phyloP scores from a whole-genome alignment of 257 asterid genomes.

The Eustoma russellianum region DNA sequence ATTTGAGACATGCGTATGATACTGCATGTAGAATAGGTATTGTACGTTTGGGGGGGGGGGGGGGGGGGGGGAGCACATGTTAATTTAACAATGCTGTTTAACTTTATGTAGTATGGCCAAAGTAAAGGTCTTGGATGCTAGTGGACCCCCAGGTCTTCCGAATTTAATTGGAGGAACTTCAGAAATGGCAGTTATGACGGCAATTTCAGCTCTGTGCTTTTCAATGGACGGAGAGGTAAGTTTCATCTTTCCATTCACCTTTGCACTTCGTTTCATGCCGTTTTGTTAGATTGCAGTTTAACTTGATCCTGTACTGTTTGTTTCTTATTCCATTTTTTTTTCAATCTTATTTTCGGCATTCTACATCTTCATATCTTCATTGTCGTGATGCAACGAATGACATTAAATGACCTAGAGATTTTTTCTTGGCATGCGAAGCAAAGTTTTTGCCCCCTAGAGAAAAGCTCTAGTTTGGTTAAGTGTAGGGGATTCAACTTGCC shows the following conservation, averaged over 20 bases:
- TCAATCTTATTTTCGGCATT: neutral
- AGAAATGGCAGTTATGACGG: slow-evolving; percentile 48
- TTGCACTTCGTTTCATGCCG: neutral
- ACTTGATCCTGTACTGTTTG: neutral
- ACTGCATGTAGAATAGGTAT: neutral
- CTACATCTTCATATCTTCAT: too few relatives aligned
- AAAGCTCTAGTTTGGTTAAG: too few relatives aligned
- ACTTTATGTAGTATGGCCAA: slow-evolving; percentile 62
- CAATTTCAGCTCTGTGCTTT: slow-evolving; percentile 88
- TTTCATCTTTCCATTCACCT: slow-evolving; percentile 9
- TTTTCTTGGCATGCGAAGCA: too few relatives aligned
- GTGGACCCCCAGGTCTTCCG: slow-evolving; percentile 96
- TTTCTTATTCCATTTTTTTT: neutral
- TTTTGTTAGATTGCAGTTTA: neutral
- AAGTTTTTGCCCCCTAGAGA: too few relatives aligned
- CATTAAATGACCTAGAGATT: too few relatives aligned
- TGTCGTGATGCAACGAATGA: too few relatives aligned
- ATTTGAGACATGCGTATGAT: neutral
- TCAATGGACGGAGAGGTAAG: slow-evolving; percentile 97
- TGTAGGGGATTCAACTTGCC: too few relatives aligned
- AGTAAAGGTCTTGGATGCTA: slow-evolving; percentile 91
- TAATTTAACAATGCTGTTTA: neutral
- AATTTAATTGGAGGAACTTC: slow-evolving; percentile 63
- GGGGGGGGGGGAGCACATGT: neutral
- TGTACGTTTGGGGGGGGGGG: too few relatives aligned